phyloP scores from a whole-genome alignment of 164 flowering plant species.

The Aristolochia californica region DNA sequence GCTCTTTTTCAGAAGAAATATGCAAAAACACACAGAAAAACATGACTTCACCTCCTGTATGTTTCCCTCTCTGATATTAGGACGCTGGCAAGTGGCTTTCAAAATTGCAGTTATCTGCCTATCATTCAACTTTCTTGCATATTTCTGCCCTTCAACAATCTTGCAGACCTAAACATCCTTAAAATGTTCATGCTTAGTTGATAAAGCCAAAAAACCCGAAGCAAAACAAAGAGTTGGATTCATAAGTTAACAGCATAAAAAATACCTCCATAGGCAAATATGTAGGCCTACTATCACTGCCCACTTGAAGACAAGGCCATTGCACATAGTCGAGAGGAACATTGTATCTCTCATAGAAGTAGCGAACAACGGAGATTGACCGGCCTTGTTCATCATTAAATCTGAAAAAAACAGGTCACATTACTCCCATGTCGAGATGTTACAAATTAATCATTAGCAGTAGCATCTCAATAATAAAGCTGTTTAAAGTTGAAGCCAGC shows the following conservation, averaged over 20 bases:
- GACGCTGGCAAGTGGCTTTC: slow-evolving; percentile 63
- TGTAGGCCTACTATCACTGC: slow-evolving; percentile 19
- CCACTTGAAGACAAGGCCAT: slow-evolving; percentile 28
- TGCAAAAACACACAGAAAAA: neutral
- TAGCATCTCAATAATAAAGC: neutral
- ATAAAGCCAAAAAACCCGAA: neutral
- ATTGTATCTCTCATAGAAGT: slow-evolving; percentile 17
- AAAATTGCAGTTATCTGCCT: slow-evolving; percentile 48
- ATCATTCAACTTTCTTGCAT: slow-evolving; percentile 50
- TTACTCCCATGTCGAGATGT: neutral
- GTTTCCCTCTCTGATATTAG: slow-evolving; percentile 22
- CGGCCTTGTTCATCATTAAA: slow-evolving; percentile 14
- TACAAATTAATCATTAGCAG: neutral
- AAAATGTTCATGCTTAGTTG: neutral
- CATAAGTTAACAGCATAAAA: neutral
- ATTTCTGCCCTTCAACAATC: slow-evolving; percentile 56
- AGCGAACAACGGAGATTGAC: slow-evolving; percentile 12
- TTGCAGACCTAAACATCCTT: slow-evolving; percentile 30
- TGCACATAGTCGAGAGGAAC: slow-evolving; percentile 1
- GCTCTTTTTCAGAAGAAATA: neutral
- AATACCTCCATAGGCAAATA: slow-evolving; percentile 28
- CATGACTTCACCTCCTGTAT: slow-evolving; percentile 25
- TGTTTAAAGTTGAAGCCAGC: neutral
- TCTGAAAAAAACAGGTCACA: neutral
- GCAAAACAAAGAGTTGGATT: neutral